Percentiles rank a stretch among this genome's conserved stretches.
These are phyloP conservation scores for Ustilago cynodontis DNA, from an alignment of 1,284 basidiomycete genomes.

Conservation along the genomic window DNA sequence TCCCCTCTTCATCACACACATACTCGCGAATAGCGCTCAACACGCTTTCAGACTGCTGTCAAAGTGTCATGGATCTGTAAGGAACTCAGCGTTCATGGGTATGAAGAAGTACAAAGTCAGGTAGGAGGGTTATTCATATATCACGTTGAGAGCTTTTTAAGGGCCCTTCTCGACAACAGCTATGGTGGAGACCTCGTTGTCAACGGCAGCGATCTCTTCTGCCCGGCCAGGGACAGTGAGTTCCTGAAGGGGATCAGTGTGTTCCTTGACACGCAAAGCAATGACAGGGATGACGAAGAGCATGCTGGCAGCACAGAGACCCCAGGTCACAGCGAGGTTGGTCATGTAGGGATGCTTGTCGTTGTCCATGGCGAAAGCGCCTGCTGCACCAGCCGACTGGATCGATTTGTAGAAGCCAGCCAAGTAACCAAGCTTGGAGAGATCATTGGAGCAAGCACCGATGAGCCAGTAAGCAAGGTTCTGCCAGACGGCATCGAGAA, in stretches of 20 bases:
- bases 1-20: not conserved
- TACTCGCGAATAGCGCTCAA: too few relatives aligned
- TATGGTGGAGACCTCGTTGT: conserved; percentile 11
- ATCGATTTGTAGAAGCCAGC: conserved; percentile 64
- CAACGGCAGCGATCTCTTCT: conserved; percentile 46
- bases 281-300: conserved; percentile 58
- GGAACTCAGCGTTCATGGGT: not conserved
- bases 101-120: conserved; percentile 9
- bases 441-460: conserved; percentile 61
- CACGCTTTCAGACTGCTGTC: too few relatives aligned
- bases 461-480: conserved; percentile 58
- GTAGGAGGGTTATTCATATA: not conserved
- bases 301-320: conserved; percentile 54
- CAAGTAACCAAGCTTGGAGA: conserved; percentile 59
- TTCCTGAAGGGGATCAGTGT: conserved; percentile 51
- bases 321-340: conserved; percentile 61
- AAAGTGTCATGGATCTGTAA: too few relatives aligned
- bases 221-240: conserved; percentile 56
- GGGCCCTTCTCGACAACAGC: conserved; percentile 25
- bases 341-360: conserved; percentile 57
- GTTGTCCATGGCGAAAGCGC: conserved; percentile 59
- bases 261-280: conserved; percentile 51
- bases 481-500: conserved; percentile 58
- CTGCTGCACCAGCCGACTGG: conserved; percentile 60
- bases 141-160: not conserved